Percentiles rank a stretch among this genome's conserved stretches.
These are phyloP conservation scores for Aspergillus sp. DNA, from an alignment of 2,329 filamentous ascomycete species.

Conservation along the genomic window DNA sequence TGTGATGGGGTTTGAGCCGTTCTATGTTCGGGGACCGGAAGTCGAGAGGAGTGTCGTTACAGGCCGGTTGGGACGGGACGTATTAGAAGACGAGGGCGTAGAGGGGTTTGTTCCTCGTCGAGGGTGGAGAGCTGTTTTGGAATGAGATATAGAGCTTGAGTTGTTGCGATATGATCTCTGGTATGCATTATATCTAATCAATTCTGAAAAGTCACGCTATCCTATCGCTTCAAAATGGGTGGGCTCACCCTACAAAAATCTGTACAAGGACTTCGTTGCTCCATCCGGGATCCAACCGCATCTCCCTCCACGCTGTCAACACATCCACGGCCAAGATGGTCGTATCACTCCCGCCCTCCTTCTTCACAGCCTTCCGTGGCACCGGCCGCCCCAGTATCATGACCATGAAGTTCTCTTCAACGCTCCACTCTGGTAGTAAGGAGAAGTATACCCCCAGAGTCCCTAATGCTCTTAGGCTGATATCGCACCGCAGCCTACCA, in stretches of 20 bases:
- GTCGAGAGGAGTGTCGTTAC: slow-evolving; percentile 67
- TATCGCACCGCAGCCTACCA: slow-evolving; percentile 63
- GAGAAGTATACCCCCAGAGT: slow-evolving; percentile 72
- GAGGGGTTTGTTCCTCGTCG: slow-evolving; percentile 56
- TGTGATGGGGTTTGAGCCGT: slow-evolving; percentile 51
- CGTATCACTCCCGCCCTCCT: slow-evolving; percentile 43
- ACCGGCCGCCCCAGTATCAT: slow-evolving; percentile 71
- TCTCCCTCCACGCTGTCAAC: slow-evolving; percentile 72
- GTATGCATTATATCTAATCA: too few relatives aligned
- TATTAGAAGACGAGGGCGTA: slow-evolving; percentile 63
- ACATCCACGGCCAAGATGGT: slow-evolving; percentile 76
- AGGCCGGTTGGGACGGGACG: slow-evolving; percentile 57
- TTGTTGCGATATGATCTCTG: background rate
- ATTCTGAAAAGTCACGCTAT: too few relatives aligned
- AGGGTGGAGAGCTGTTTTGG: slow-evolving; percentile 54
- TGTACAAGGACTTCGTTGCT: slow-evolving; percentile 76
- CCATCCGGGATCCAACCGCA: slow-evolving; percentile 69
- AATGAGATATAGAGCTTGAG: background rate
- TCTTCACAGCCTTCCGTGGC: slow-evolving; percentile 63
- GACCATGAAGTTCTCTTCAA: slow-evolving; percentile 68
- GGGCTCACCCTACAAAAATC: slow-evolving; percentile 48
- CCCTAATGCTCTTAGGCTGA: slow-evolving; percentile 77
- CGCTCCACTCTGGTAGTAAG: slow-evolving; percentile 58
- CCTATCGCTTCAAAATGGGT: too few relatives aligned
- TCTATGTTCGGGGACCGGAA: slow-evolving; percentile 61